phyloP scores from a whole-genome alignment of 2,329 filamentous ascomycete genomes.

The Trichoderma harzianum region DNA sequence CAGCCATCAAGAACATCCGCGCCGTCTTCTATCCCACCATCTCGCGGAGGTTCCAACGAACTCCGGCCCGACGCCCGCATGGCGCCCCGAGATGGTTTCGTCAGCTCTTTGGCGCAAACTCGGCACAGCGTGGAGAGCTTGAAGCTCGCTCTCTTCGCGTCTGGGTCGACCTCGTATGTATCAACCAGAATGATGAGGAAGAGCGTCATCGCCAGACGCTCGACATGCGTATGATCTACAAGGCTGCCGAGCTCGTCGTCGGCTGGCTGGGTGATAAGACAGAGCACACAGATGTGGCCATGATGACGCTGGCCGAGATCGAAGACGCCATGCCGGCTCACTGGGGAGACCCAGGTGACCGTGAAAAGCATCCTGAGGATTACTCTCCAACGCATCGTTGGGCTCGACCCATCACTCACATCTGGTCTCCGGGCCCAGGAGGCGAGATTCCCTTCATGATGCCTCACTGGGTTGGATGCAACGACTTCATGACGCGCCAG shows the following conservation, averaged over 20 bases:
- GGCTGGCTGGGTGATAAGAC: constrained; percentile 21
- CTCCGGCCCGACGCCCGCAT: constrained; percentile 6
- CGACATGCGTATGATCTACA: constrained; percentile 22
- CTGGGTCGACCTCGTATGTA: constrained; percentile 23
- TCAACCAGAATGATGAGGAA: constrained; percentile 20
- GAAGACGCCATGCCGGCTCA: constrained; percentile 7
- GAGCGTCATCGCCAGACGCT: constrained; percentile 19
- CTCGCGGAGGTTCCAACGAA: constrained; percentile 8
- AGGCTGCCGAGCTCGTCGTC: constrained; percentile 14
- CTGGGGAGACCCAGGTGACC: constrained; percentile 10
- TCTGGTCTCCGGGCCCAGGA: neutral
- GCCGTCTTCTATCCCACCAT: constrained; percentile 16
- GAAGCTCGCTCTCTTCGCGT: constrained; percentile 11
- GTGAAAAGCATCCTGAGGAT: constrained; percentile 1
- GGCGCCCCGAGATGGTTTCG: constrained; percentile 7
- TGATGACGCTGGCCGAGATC: neutral
- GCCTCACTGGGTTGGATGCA: constrained; percentile 3
- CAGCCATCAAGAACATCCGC: constrained; percentile 11
- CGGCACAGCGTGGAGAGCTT: neutral
- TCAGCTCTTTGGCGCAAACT: constrained; percentile 9
- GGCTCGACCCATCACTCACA: neutral
- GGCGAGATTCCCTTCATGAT: constrained; percentile 2
- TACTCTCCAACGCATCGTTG: constrained; percentile 4
- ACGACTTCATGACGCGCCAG: constrained; percentile 10
- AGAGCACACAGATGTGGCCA: neutral